Conservation (phyloP, 805 yeast species). For the Blastobotrys terrestris region DNA sequence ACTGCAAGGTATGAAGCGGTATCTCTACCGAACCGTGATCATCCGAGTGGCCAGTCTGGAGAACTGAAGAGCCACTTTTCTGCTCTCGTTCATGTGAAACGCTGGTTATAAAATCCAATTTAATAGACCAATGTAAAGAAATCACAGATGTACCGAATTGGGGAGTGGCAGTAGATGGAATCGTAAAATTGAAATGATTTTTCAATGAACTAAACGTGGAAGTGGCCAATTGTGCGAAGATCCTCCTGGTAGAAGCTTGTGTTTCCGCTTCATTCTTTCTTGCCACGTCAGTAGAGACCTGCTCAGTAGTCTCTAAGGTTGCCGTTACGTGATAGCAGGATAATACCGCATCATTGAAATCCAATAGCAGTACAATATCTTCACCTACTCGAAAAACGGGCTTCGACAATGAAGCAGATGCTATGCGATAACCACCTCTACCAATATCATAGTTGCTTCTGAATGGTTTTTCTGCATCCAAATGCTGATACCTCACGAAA, state of each 20-base stretch:
- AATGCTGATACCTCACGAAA: constrained; percentile 17
- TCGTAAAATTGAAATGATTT: constrained; percentile 24
- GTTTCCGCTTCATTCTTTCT: background rate
- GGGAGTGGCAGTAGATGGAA: constrained; percentile 33
- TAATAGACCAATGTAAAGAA: constrained; percentile 28
- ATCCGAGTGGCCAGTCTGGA: background rate
- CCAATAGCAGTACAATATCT: constrained; percentile 36
- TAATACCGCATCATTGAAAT: constrained; percentile 28
- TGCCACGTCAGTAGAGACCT: constrained; percentile 18
- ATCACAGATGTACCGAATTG: constrained; percentile 29
- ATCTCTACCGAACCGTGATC: background rate
- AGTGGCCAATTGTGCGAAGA: constrained; percentile 22
- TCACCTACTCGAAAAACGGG: constrained; percentile 39
- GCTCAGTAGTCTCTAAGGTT: constrained; percentile 34
- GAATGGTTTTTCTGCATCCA: constrained; percentile 7
- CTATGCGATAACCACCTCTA: constrained; percentile 37
- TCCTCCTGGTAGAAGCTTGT: constrained; percentile 19
- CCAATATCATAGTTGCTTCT: constrained; percentile 35
- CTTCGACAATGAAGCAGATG: constrained; percentile 30
- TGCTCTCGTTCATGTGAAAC: background rate
- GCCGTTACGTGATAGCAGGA: constrained; percentile 36
- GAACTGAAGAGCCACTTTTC: background rate
- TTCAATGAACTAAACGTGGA: constrained; percentile 20
- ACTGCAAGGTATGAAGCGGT: constrained; percentile 5
- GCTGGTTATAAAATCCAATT: constrained; percentile 27